Evolutionary conservation across 306 rosid genomes (phyloP).

Genomic region (Canavalia ensiformis): DNA sequence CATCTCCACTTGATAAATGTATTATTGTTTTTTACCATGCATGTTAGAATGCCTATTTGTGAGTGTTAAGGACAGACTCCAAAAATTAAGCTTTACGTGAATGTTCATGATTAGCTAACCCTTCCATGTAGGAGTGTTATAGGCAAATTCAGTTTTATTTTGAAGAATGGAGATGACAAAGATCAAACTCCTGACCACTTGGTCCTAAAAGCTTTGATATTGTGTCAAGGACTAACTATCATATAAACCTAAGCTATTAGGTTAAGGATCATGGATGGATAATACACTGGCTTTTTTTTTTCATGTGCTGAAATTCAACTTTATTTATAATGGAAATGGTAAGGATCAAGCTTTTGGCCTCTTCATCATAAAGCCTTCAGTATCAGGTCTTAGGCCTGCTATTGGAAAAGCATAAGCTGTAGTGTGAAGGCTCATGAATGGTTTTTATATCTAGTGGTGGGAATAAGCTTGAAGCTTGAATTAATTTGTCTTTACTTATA

Average conservation of each 20-base stretch:
- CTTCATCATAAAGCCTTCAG: not conserved
- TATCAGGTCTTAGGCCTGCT: not conserved
- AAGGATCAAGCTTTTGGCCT: not conserved
- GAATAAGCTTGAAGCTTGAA: not conserved
- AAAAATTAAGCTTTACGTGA: slow-evolving; percentile 6
- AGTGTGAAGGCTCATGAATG: not conserved
- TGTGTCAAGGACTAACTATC: not conserved
- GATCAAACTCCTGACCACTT: not conserved
- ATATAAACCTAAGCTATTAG: not conserved
- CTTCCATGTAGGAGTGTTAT: not conserved
- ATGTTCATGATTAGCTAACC: not conserved
- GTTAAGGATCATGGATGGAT: not conserved
- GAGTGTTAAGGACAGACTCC: not conserved
- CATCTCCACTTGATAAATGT: not conserved
- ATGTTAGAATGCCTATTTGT: slow-evolving; percentile 1
- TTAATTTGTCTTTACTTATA: not conserved
- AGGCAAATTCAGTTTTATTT: not conserved
- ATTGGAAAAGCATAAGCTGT: not conserved
- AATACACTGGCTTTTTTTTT: not conserved
- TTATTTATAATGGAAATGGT: not conserved
- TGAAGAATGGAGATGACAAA: not conserved
- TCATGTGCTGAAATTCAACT: not conserved
- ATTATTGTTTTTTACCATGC: not conserved
- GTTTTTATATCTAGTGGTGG: not conserved
- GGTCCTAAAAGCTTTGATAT: not conserved